Percentiles rank a stretch among this genome's conserved stretches.
Evolutionary conservation across 495 filamentous ascomycete genomes (phyloP).

Genomic region (Annulohypoxylon moriforme): DNA sequence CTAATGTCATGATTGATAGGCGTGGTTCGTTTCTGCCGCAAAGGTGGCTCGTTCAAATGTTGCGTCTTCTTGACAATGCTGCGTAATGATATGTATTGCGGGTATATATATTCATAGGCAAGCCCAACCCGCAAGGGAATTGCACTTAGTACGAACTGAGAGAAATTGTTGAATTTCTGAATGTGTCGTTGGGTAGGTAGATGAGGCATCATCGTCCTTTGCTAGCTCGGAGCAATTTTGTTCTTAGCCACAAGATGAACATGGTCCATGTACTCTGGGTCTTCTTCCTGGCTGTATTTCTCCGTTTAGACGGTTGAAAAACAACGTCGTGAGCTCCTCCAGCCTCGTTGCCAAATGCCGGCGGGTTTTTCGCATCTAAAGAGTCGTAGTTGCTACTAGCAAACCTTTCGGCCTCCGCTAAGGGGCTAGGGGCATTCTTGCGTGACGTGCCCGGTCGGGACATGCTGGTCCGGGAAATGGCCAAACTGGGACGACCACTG

Average conservation of each 20-base stretch:
- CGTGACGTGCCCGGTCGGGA: constrained; percentile 52
- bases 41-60: constrained; percentile 4
- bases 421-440: constrained; percentile 51
- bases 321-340: constrained; percentile 47
- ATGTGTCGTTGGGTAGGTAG: not conserved
- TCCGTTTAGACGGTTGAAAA: constrained; percentile 50
- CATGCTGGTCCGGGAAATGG: constrained; percentile 48
- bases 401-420: constrained; percentile 49
- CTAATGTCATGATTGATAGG: not conserved
- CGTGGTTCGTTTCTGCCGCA: constrained; percentile 14
- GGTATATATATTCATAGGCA: constrained; percentile 18
- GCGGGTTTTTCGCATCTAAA: constrained; percentile 48
- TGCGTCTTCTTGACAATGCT: constrained; percentile 10
- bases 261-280: constrained; percentile 65
- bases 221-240: constrained; percentile 58
- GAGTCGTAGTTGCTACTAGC: constrained; percentile 56
- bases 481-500: constrained; percentile 48
- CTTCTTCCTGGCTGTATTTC: constrained; percentile 62
- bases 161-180: not conserved
- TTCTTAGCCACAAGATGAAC: constrained; percentile 67
- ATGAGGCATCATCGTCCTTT: constrained; percentile 32
- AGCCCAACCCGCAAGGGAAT: not conserved
- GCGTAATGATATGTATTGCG: constrained; percentile 18
- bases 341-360: constrained; percentile 37
- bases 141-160: not conserved